These are phyloP conservation scores for Athelia sp. DNA, from an alignment of 1,284 basidiomycete genomes.

Conservation along the genomic window DNA sequence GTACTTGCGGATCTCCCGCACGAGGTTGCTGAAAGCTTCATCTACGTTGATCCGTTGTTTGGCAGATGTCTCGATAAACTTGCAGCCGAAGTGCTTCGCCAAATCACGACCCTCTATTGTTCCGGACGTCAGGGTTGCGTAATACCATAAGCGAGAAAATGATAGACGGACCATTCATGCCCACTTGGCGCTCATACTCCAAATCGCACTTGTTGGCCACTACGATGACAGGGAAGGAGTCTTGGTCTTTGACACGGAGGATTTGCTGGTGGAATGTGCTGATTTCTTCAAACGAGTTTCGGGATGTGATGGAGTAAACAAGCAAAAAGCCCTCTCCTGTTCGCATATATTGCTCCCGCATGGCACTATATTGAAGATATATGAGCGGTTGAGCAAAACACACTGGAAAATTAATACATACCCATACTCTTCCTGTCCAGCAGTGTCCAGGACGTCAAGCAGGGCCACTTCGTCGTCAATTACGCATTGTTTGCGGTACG, in stretches of 20 bases:
- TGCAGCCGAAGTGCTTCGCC: conserved; percentile 94
- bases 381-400: conserved; percentile 4
- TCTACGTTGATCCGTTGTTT: conserved; percentile 99
- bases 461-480: conserved; percentile 98
- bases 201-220: conserved; percentile 99
- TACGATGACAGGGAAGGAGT: conserved; percentile 96
- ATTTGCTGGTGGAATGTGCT: conserved; percentile 98
- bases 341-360: conserved; percentile 98
- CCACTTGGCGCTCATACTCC: conserved; percentile 97
- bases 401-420: conserved; percentile 36
- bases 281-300: conserved; percentile 97
- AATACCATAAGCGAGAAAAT: background rate
- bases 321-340: conserved; percentile 98
- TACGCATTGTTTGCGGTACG: conserved; percentile 92
- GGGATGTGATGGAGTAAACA: conserved; percentile 98
- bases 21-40: conserved; percentile 96
- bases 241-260: conserved; percentile 94
- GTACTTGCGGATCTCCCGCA: conserved; percentile 94
- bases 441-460: conserved; percentile 97
- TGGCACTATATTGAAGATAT: conserved; percentile 55
- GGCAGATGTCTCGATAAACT: conserved; percentile 98
- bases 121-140: background rate
- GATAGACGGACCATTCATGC: conserved; percentile 76
- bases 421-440: conserved; percentile 99
- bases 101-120: conserved; percentile 90